phyloP scores from a whole-genome alignment of 768 basidiomycete genomes.

The Suillus discolor region DNA sequence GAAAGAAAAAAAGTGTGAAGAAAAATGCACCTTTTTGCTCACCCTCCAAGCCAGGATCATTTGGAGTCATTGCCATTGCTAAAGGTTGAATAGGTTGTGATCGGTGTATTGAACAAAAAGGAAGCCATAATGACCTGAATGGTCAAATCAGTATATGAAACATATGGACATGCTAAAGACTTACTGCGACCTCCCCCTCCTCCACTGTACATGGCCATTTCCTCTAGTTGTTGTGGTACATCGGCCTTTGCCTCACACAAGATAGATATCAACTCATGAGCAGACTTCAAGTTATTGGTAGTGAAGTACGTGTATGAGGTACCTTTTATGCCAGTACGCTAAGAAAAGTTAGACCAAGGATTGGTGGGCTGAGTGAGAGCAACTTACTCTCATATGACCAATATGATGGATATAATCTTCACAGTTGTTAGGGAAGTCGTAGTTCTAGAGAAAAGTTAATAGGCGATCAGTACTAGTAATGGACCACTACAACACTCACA shows the following conservation, averaged over 20 bases:
- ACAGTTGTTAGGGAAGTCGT: constrained; percentile 97
- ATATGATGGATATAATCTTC: constrained; percentile 99
- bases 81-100: neutral
- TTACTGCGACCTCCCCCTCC: constrained; percentile 76
- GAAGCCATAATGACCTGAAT: constrained; percentile 58
- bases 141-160: constrained; percentile 9
- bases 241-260: constrained; percentile 84
- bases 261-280: constrained; percentile 88
- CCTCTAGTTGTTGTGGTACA: constrained; percentile 87
- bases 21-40: constrained; percentile 83
- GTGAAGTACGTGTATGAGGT: constrained; percentile 96
- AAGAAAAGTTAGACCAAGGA: constrained; percentile 21
- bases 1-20: neutral
- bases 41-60: constrained; percentile 43
- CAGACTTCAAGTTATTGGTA: constrained; percentile 92
- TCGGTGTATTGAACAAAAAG: neutral
- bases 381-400: constrained; percentile 88
- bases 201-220: constrained; percentile 88
- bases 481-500: constrained; percentile 48
- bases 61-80: constrained; percentile 7
- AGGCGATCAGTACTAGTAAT: constrained; percentile 10
- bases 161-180: constrained; percentile 24
- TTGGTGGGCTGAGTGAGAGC: neutral
- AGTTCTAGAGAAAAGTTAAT: constrained; percentile 59
- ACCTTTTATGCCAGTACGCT: constrained; percentile 93